phyloP scores from a whole-genome alignment of 345 rosid genomes.

The Lepidium africanum region DNA sequence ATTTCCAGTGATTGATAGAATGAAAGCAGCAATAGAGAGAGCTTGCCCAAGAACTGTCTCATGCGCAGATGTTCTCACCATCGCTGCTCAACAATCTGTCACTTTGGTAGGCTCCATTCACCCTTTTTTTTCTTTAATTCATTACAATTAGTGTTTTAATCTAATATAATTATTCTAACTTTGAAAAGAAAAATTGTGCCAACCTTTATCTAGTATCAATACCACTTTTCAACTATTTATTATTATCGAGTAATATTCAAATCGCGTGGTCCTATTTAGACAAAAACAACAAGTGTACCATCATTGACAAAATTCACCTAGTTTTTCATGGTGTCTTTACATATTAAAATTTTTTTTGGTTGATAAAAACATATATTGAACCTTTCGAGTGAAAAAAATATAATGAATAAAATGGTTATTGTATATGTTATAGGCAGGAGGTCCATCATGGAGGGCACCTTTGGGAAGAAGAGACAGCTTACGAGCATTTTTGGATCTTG shows the following conservation, averaged over 20 bases:
- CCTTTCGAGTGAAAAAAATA: neutral
- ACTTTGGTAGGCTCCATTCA: conserved; percentile 31
- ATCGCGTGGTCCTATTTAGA: conserved; percentile 4
- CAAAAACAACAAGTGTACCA: neutral
- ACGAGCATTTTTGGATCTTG: conserved; percentile 5
- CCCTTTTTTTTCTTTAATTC: neutral
- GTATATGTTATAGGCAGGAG: conserved; percentile 18
- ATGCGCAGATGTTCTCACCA: conserved; percentile 59
- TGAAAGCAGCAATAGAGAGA: conserved; percentile 45
- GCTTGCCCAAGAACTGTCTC: conserved; percentile 52
- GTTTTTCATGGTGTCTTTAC: neutral
- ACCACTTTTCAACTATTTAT: neutral
- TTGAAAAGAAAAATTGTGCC: neutral
- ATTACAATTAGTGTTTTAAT: neutral
- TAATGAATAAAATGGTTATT: neutral
- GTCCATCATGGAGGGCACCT: conserved; percentile 27
- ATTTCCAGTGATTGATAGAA: conserved; percentile 50
- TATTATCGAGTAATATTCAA: neutral
- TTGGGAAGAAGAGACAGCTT: conserved; percentile 29
- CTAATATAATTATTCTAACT: no score
- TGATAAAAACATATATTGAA: neutral
- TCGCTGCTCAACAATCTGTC: conserved; percentile 62
- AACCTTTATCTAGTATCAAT: neutral
- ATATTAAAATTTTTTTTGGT: neutral
- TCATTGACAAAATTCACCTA: neutral